Percentiles rank a stretch among this genome's conserved stretches.
These are phyloP conservation scores for Metschnikowia picachoensis DNA, from an alignment of 805 yeast genomes.

Conservation along the genomic window DNA sequence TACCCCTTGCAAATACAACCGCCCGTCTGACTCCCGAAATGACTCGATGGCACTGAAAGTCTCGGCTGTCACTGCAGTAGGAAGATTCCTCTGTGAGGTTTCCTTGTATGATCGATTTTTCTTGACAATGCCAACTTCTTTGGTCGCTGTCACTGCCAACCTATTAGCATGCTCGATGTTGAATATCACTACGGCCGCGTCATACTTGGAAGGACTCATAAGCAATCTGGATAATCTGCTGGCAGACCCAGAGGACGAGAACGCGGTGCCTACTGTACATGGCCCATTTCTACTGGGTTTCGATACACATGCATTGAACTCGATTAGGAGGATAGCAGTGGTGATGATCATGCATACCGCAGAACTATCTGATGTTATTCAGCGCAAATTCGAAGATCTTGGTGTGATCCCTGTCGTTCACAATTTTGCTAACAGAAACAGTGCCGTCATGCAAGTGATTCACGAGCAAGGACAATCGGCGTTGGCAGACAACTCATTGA, in stretches of 20 bases:
- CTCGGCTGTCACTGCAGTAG: constrained; percentile 52
- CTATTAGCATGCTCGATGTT: constrained; percentile 53
- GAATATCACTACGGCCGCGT: constrained; percentile 41
- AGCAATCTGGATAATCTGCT: constrained; percentile 8
- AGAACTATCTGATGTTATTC: constrained; percentile 48
- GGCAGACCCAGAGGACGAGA: constrained; percentile 37
- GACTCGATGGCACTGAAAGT: constrained; percentile 28
- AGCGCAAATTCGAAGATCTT: constrained; percentile 46
- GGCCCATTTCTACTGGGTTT: constrained; percentile 51
- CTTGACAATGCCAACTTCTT: constrained; percentile 42
- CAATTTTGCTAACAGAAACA: constrained; percentile 23
- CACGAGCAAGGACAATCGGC: constrained; percentile 12
- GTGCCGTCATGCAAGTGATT: constrained; percentile 11
- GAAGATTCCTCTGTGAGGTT: constrained; percentile 52
- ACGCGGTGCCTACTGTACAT: constrained; percentile 34
- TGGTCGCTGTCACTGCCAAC: constrained; percentile 47
- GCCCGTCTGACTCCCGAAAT: constrained; percentile 10
- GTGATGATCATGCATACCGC: constrained; percentile 42
- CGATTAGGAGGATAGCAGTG: constrained; percentile 40
- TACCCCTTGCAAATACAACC: constrained; percentile 25
- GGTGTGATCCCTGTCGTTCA: constrained; percentile 51
- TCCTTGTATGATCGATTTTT: constrained; percentile 49
- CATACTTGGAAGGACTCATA: constrained; percentile 11
- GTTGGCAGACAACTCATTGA: constrained; percentile 11
- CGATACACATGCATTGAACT: constrained; percentile 33